Base-by-base conservation (phyloP, 768 basidiomycete species). In the Mycena indigotica region DNA sequence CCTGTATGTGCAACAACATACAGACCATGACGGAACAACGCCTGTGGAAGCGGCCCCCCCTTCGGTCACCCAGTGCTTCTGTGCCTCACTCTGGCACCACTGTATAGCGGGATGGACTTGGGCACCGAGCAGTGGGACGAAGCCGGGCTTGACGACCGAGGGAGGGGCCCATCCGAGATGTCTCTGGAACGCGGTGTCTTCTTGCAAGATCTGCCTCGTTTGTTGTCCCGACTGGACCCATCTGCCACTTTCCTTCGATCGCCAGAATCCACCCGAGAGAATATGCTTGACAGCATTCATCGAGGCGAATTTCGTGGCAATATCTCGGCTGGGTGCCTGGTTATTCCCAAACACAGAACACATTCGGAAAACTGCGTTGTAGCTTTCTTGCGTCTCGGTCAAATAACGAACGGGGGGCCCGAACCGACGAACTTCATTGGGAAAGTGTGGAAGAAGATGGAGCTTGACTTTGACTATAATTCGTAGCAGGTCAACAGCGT, bases 351-450 rank as follows among this genome's bases (percentile, higher is more conserved):
- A 57, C 12, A 79, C 59, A 13, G 67, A 73, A 29, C 70, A 70
- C 2, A 69, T 17, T 0, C 74, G 66, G 48, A 79, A 78, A 12
- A 80, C 62, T 4, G 67, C 70, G 56, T 80, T 79, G 57, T 60
- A 79, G n/a, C 64, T 67, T 54, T 80, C 77, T 53, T 69, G 79
- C 0, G 65, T 51, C 57, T 80, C 77, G 0, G 76, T 79, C 1
- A 75, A 67, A 30, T 61, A 70, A 0, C 66, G 50, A 23, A 76
- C 63, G 0, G 67, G 60, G 0, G 75, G 77, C 10, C 77, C 75
- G 63, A 70, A 72, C 0, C 66, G 53, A 2, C 58, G 58, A 15
- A 74, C 66, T 55, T 77, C 69, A 1, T 70, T 49, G 0, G 50
- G 5, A 2, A 72, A 39, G 53, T 75, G 73, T 4, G 60, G 23